Base-by-base conservation (phyloP, 2,329 filamentous ascomycete species). In the Thelonectria rubi region DNA sequence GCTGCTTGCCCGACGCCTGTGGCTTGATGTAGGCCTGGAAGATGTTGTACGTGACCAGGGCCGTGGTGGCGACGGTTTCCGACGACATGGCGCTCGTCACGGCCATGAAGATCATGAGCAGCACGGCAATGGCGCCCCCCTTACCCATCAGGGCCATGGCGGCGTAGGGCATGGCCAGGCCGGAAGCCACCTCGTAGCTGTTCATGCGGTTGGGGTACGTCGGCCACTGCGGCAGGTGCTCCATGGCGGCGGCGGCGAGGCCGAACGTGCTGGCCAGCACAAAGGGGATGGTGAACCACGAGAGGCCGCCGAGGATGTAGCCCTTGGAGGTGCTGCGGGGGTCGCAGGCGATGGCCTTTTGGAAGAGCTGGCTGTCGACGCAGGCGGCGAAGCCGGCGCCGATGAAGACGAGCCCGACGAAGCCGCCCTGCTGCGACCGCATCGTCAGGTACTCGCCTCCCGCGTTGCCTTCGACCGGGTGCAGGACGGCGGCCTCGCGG, bases 231-330 rank as follows among this genome's bases (percentile, higher is more conserved):
- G 90, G 88, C 61, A 88, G 88, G 62, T 82, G 85, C 74, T 95
- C 92, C 2, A 95, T 82, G 1, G 91, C 90, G 10, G 95, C 82
- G 3, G 90, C 91, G 1, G 90, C 85, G 14, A 96, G 84, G 49
- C 92, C 92, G 88, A 95, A 91, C 2, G 92, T 95, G 1, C 91
- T 95, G 1, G 92, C 91, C 5, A 87, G 89, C 9, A 95, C 82
- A 88, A 91, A 95, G 0, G 92, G 92, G 55, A 96, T 94, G 1
- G 92, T 92, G 69, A 96, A 95, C 92, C 92, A 96, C 53, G 85
- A 88, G 1, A 96, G 83, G 26, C 92, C 92, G 5, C 92, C 92
- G 63, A 93, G 83, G 46, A 95, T 88, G 73, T 96, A 96, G n/a
- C 92, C 92, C 0, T 91, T 92, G 3, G 96, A 85, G 1, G 92